Base-by-base conservation (phyloP, 352 stramenopile genomes). In the Ophiocytium majus region DNA sequence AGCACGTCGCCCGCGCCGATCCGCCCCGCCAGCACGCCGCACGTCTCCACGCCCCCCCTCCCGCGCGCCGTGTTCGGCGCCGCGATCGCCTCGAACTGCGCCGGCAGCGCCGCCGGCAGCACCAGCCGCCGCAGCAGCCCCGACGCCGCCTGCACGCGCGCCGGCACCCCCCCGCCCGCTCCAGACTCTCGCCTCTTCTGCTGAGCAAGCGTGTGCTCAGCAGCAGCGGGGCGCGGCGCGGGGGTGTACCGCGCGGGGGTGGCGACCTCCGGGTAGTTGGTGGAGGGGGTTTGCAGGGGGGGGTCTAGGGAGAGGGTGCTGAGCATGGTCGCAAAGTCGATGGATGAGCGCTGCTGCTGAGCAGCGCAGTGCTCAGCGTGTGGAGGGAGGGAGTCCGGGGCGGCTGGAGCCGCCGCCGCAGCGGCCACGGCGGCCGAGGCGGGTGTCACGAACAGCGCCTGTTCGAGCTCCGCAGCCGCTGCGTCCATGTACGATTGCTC, bases 11-110 rank as follows among this genome's bases (percentile, higher is more conserved):
- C 57, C 17, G 85, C 80, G 34, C 95, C 80, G 64, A 93, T 90
- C 10, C 92, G 64, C 35, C 84, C 93, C 19, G 93, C 92, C 50
- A 97, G 89, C 71, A 97, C 96, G 14, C 94, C 94, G 85, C 94
- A 97, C 0, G 94, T 96, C 85, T 97, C 94, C 64, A 97, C 95
- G 10, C 93, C 93, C 66, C 96, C 91, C 28, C 92, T 93, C 33
- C 83, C 88, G 74, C 85, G 85, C 35, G 91, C 91, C 1, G 93
- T 96, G 85, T 96, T 96, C 14, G 92, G 90, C 5, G 91, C 90
- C n/a, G 93, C 92, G 63, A 96, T 90, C 10, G 90, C 82, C 10
- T 92, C 94, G 79, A 96, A 96, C 84, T 94, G 88, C 23, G 86
- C 86, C 9, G 95, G 92, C 34, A 96, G 89, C 1, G 83, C 90